phyloP scores from a whole-genome alignment of 768 basidiomycete genomes.

The Sarcodon aspratus region DNA sequence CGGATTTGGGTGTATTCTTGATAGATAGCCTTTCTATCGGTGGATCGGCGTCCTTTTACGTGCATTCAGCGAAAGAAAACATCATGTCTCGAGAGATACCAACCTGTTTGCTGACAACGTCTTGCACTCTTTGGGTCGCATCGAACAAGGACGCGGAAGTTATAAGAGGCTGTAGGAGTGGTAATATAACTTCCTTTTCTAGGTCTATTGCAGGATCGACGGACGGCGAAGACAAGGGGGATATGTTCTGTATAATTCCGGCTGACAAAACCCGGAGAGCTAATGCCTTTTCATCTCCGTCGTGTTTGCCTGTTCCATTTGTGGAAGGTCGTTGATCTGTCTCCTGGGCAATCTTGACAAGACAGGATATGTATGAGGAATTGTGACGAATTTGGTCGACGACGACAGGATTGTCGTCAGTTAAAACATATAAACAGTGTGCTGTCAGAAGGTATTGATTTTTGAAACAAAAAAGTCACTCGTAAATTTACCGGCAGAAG shows the following conservation, averaged over 20 bases:
- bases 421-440: constrained; percentile 86
- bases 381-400: constrained; percentile 53
- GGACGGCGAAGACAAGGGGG: constrained; percentile 63
- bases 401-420: constrained; percentile 79
- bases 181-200: constrained; percentile 62
- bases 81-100: constrained; percentile 7
- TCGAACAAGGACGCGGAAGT: constrained; percentile 45
- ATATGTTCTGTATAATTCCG: constrained; percentile 69
- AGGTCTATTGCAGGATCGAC: constrained; percentile 51
- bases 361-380: constrained; percentile 48
- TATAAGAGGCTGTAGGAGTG: constrained; percentile 57
- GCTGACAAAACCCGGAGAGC: constrained; percentile 58
- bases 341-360: constrained; percentile 48
- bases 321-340: constrained; percentile 15
- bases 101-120: constrained; percentile 42
- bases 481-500: constrained; percentile 58
- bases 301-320: constrained; percentile 29
- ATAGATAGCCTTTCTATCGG: constrained; percentile 45
- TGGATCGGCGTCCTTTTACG: constrained; percentile 34
- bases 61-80: too few relatives aligned
- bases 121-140: constrained; percentile 34
- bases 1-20: constrained; percentile 60
- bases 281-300: constrained; percentile 33
- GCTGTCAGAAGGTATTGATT: constrained; percentile 29
- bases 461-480: background rate